These are phyloP conservation scores for Penium margaritaceum DNA, from an alignment of 139 green algal species.

Conservation along the genomic window DNA sequence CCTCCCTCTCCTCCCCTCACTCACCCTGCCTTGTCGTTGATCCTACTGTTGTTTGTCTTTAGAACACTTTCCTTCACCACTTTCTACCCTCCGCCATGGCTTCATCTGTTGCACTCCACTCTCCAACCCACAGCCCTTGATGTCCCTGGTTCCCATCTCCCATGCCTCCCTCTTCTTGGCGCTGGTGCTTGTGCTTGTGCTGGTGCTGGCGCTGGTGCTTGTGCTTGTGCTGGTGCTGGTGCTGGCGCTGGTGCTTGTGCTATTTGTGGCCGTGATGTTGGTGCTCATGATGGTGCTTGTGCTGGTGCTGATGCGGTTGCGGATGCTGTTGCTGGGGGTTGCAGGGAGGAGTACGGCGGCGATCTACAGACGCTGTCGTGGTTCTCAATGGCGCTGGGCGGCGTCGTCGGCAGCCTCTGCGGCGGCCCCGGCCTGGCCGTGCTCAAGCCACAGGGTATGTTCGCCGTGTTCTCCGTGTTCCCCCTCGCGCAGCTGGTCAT, in stretches of 20 bases:
- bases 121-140: no score
- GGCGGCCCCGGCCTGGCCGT: slow-evolving; percentile 14
- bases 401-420: slow-evolving; percentile 10
- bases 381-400: slow-evolving; percentile 29
- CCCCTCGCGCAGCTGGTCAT: slow-evolving; percentile 12
- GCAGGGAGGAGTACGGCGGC: slow-evolving; percentile 22
- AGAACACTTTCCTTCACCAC: no score
- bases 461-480: slow-evolving; percentile 18
- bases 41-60: no score
- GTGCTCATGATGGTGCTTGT: slow-evolving; percentile 11
- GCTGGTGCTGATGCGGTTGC: slow-evolving; percentile 32
- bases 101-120: no score
- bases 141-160: neutral
- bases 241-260: no score
- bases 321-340: slow-evolving; percentile 4
- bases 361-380: slow-evolving; percentile 36
- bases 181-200: no score
- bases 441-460: slow-evolving; percentile 21
- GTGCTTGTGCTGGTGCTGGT: no score
- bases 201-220: no score
- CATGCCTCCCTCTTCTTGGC: no score
- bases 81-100: no score
- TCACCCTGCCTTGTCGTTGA: no score
- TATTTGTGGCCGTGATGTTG: neutral
- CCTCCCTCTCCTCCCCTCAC: no score